A percentile compares a stretch with the other conserved stretches of the same genome.
These are phyloP conservation scores for Beauveria scarabaeidicola DNA, from an alignment of 2,329 filamentous ascomycete genomes.

Conservation along the genomic window DNA sequence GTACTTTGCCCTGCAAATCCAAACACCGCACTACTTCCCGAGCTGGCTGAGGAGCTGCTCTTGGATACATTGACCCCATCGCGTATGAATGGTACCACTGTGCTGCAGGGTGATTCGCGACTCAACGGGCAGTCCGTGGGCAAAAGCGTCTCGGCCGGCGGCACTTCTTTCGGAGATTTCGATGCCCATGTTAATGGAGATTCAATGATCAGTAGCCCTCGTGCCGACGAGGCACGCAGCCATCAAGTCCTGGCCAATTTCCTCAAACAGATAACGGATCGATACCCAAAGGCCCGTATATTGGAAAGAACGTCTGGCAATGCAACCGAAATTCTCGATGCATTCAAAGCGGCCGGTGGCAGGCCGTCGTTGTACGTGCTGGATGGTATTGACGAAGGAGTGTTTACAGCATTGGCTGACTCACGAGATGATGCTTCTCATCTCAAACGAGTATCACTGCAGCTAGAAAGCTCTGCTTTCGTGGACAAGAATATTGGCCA, in stretches of 20 bases:
- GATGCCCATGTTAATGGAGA: not conserved
- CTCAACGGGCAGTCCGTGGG: no score
- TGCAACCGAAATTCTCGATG: not conserved
- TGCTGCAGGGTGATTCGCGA: no score
- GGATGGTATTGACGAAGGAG: not conserved
- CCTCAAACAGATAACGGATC: conserved; percentile 6
- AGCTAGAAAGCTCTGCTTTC: not conserved
- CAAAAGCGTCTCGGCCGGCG: not conserved
- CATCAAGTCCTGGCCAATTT: not conserved
- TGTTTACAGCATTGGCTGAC: not conserved
- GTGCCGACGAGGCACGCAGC: not conserved
- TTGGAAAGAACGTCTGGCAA: not conserved
- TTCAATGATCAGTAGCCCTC: not conserved
- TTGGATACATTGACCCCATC: not conserved
- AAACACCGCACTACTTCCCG: not conserved
- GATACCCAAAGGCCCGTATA: conserved; percentile 1
- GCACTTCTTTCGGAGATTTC: no score
- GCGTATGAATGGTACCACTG: not conserved
- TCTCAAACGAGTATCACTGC: not conserved
- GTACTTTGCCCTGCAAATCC: not conserved
- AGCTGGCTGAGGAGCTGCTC: not conserved
- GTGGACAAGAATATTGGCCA: not conserved
- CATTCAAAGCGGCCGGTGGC: not conserved
- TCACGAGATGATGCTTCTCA: not conserved
- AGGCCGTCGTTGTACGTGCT: not conserved